phyloP scores from a whole-genome alignment of 208 protist genomes.

The Porcisia hertigi region DNA sequence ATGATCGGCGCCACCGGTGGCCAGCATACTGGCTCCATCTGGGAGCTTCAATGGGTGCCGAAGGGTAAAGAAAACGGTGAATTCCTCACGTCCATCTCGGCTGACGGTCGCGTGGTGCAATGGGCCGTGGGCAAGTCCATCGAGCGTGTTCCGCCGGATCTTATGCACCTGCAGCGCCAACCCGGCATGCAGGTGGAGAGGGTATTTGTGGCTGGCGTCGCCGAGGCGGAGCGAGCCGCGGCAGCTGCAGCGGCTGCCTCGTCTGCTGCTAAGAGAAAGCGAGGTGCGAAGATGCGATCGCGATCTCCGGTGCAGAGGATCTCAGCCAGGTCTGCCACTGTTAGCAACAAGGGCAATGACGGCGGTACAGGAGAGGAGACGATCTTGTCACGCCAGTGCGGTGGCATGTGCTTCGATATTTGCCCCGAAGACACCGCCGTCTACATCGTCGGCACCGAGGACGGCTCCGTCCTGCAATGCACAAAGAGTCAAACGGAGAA shows the following conservation, averaged over 20 bases:
- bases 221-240: constrained; percentile 49
- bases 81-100: constrained; percentile 94
- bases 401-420: constrained; percentile 95
- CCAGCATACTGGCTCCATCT: constrained; percentile 95
- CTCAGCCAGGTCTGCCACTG: background rate
- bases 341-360: background rate
- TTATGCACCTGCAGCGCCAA: constrained; percentile 94
- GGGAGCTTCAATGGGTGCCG: constrained; percentile 93
- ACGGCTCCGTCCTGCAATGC: constrained; percentile 96
- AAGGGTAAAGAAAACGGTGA: constrained; percentile 90
- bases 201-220: constrained; percentile 72
- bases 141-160: constrained; percentile 83
- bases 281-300: background rate
- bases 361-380: constrained; percentile 62
- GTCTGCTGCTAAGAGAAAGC: constrained; percentile 9
- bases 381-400: constrained; percentile 91
- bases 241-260: constrained; percentile 32
- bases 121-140: constrained; percentile 96
- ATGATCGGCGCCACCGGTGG: constrained; percentile 43
- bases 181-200: constrained; percentile 64
- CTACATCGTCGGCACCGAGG: constrained; percentile 96
- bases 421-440: constrained; percentile 84
- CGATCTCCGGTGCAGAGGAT: background rate
- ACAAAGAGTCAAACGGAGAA: constrained; percentile 95
- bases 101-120: constrained; percentile 95